phyloP scores from a whole-genome alignment of 768 basidiomycete genomes.

The Termitomyces sp. region DNA sequence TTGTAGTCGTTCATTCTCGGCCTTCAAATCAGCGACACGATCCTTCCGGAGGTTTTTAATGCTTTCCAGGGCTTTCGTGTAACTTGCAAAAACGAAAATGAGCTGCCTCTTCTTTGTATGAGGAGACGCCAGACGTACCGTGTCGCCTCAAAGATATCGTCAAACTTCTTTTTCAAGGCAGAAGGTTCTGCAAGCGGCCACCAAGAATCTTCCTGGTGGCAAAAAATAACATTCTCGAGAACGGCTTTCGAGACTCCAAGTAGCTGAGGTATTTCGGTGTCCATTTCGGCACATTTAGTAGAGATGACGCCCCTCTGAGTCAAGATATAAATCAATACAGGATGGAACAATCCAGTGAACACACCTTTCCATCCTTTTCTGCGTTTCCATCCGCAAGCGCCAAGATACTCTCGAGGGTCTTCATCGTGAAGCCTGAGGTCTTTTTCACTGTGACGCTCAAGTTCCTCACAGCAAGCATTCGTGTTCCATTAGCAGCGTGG shows the following conservation, averaged over 20 bases:
- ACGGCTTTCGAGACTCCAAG: constrained; percentile 98
- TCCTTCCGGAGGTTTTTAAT: constrained; percentile 93
- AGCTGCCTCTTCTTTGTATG: neutral
- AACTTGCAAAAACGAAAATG: constrained; percentile 42
- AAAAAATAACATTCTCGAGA: constrained; percentile 98
- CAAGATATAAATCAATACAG: neutral
- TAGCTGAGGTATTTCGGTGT: constrained; percentile 87
- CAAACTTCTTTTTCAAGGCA: constrained; percentile 96
- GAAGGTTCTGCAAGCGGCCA: constrained; percentile 95
- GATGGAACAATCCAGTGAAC: constrained; percentile 14
- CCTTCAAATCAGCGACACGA: constrained; percentile 83
- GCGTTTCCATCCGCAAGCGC: constrained; percentile 63
- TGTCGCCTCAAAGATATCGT: constrained; percentile 99
- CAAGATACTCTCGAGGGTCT: constrained; percentile 92
- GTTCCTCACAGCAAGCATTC: constrained; percentile 90
- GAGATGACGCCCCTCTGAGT: constrained; percentile 82
- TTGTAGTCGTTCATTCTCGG: constrained; percentile 84
- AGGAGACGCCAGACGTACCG: constrained; percentile 43
- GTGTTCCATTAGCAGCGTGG: constrained; percentile 79
- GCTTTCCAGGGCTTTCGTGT: constrained; percentile 93
- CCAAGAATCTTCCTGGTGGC: constrained; percentile 98
- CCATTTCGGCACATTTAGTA: constrained; percentile 97
- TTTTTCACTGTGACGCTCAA: constrained; percentile 94
- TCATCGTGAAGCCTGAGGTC: constrained; percentile 86
- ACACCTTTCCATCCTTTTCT: constrained; percentile 75